Base-by-base conservation (phyloP, 2,329 filamentous ascomycete genomes). In the Cryphonectria parasitica region DNA sequence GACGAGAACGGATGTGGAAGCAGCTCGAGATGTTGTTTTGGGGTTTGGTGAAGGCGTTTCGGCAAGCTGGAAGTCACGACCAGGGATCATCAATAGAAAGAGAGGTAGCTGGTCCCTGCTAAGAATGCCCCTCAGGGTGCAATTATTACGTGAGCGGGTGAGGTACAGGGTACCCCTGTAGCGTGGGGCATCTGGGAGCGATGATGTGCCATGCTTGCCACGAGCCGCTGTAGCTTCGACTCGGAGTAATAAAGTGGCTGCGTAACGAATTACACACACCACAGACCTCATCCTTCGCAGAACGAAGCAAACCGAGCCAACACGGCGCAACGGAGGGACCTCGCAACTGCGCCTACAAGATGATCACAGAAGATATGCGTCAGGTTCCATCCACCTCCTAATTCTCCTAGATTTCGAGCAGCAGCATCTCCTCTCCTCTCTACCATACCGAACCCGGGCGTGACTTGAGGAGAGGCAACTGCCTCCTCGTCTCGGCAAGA, bases 401-500 rank as follows among this genome's bases (percentile, higher is more conserved):
- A 63, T 28, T 58, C 25, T 61, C 66, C 69, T 69, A 49, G 43
- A 62, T 34, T 28, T 49, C 41, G 61, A 68, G 62, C 71, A 25
- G 63, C 31, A 64, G n/a, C 25, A 43, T 60, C 43, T 71, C 45
- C 45, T 34, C 34, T 34, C 34, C 34, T 34, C 34, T 34, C 34
- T 34, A 34, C 63, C 25, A 34, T 45, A 54, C 39, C 43, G 5
- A 19, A 61, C 11, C 63, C 52, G 49, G 41, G 45, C 43, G 43
- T 66, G 39, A 67, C 56, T 43, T 43, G 54, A 70, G 45, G 60
- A 25, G 68, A 61, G 62, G 66, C 56, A 58, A 58, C 34, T 34
- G 63, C 69, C 49, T 61, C 52, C 58, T 54, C 39, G 25, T 54
- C 49, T 43, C 67, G 68, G 72, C 69, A 68, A 73, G 72, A 78